These are phyloP conservation scores for Plenodomus biglobosus DNA, from an alignment of 2,329 filamentous ascomycete species.

Conservation along the genomic window DNA sequence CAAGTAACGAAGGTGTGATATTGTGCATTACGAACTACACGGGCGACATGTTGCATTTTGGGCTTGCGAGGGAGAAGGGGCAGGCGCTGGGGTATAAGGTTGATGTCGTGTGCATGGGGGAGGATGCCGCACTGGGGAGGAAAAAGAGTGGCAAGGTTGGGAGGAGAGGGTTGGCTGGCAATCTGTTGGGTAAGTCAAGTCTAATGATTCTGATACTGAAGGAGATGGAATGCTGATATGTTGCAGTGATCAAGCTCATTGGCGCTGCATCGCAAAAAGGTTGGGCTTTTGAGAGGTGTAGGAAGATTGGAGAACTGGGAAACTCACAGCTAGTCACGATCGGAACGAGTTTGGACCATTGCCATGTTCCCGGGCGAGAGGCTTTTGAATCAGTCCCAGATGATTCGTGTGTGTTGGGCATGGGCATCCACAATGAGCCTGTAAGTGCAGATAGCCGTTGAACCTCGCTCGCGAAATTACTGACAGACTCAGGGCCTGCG, in stretches of 20 bases:
- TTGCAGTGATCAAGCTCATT: constrained; percentile 50
- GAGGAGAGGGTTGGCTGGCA: constrained; percentile 54
- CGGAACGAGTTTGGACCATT: constrained; percentile 55
- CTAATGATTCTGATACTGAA: too few relatives aligned
- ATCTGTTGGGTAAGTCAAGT: constrained; percentile 49
- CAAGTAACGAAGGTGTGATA: constrained; percentile 50
- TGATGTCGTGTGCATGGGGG: constrained; percentile 52
- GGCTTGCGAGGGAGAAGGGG: constrained; percentile 52
- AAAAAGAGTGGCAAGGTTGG: constrained; percentile 54
- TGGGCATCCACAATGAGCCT: constrained; percentile 57
- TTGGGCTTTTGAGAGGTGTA: constrained; percentile 50
- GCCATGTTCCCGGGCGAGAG: constrained; percentile 55
- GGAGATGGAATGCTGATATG: constrained; percentile 11
- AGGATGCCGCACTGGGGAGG: constrained; percentile 52
- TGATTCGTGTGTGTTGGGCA: constrained; percentile 46
- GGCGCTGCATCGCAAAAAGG: constrained; percentile 50
- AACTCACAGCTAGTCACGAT: constrained; percentile 54
- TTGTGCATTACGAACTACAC: constrained; percentile 55
- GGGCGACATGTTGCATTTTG: constrained; percentile 54
- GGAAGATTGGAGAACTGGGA: constrained; percentile 49
- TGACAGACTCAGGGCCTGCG: constrained; percentile 43
- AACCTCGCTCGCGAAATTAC: neutral
- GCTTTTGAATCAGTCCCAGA: constrained; percentile 53
- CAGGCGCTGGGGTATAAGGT: constrained; percentile 50
- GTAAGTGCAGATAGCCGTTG: constrained; percentile 24